Evolutionary conservation across 192 early-diverging fungal genomes (phyloP), one percentile per base, ranked within the genome.

Genomic region (Coemansia sp.): DNA sequence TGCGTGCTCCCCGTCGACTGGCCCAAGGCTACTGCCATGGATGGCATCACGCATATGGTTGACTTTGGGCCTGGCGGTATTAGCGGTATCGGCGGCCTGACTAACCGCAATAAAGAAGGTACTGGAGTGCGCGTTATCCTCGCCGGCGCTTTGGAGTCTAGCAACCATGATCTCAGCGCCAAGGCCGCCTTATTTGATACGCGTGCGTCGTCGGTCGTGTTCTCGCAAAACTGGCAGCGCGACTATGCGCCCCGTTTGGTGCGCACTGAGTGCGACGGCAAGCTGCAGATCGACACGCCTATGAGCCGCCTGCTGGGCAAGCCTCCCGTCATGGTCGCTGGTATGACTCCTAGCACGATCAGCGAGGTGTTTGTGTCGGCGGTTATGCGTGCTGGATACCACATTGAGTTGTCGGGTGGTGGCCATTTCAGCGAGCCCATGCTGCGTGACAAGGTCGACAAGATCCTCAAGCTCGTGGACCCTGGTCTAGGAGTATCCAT

Each of bases 251-350:
- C 96, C 4, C 88, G 88, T 67, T 80, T 98, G 59, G 89, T 96
- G 67, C 86, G 89, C 55, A 89, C 91, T 2, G 69, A 67, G 10
- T 64, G 68, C 44, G 66, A 74, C 42, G 72, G 69, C 66, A 89
- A 90, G 51, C 71, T 98, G 29, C 95, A 96, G 68, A 82, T 98
- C 22, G 95, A 96, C 80, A 95, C 95, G 18, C 87, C 87, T 5
- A 94, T 98, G 90, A 90, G 89, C 49, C 90, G 93, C 36, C 84
- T 96, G 29, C 73, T 95, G 47, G 91, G 92, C 63, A 91, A 93
- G 86, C 92, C 97, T 3, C 93, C 97, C 43, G 72, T 98, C 47
- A 96, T 96, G 97, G 94, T 96, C 49, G 93, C 93, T 27, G 97
- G 97, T 41, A 97, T 97, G 95, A 95, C 93, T 2, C 95, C 94